Conservation (phyloP, 129 eudicot species). For the Smallanthus sonchifolius region DNA sequence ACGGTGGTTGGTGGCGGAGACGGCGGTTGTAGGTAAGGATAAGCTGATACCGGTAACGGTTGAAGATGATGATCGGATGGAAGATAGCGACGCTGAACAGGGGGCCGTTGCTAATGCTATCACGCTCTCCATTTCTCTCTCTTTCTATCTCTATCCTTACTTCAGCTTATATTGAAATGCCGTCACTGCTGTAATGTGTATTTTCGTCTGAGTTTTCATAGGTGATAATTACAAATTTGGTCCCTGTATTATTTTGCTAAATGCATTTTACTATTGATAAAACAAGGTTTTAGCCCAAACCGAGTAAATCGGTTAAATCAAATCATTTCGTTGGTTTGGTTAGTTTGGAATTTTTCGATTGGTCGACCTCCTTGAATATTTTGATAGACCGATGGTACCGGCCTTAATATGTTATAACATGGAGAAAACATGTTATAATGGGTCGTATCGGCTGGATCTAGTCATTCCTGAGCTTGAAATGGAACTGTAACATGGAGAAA, state of each 20-base stretch:
- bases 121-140: conserved; percentile 35
- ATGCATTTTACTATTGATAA: background rate
- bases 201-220: conserved; percentile 1
- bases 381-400: background rate
- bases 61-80: conserved; percentile 32
- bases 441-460: no score
- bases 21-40: conserved; percentile 38
- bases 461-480: no score
- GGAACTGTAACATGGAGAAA: no score
- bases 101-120: conserved; percentile 33
- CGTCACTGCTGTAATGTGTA: background rate
- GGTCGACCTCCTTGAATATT: background rate
- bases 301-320: background rate
- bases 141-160: background rate
- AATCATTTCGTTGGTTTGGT: background rate
- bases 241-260: background rate
- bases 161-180: conserved; percentile 16
- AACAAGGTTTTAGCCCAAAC: background rate
- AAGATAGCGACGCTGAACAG: conserved; percentile 16
- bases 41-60: conserved; percentile 29
- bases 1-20: conserved; percentile 35
- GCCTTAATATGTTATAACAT: no score
- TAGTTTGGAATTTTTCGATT: background rate
- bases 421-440: no score
- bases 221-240: background rate